A percentile compares a stretch with the other conserved stretches of the same genome.
Conservation (phyloP, 371 early-diverging fungal species). For the Mucor saturninus region DNA sequence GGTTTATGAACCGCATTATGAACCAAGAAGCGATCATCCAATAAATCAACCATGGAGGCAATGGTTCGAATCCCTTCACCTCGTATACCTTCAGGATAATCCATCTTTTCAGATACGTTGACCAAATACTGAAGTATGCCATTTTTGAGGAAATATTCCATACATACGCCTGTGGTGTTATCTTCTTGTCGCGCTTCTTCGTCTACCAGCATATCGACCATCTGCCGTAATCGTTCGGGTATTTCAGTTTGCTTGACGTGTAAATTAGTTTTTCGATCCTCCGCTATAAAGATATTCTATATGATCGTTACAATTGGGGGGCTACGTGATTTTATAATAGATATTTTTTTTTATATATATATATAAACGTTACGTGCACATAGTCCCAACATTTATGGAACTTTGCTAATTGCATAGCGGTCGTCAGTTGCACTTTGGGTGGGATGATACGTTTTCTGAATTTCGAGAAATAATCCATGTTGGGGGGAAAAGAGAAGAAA, state of each 20-base stretch:
- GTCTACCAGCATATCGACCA: conserved; percentile 90
- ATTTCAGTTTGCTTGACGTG: conserved; percentile 83
- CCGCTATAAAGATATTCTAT: conserved; percentile 66
- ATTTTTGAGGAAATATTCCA: conserved; percentile 90
- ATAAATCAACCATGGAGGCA: conserved; percentile 80
- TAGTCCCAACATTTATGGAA: conserved; percentile 82
- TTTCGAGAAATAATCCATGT: conserved; percentile 73
- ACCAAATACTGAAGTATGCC: conserved; percentile 82
- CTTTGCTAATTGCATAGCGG: conserved; percentile 70
- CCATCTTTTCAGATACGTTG: conserved; percentile 73
- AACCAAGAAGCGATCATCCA: conserved; percentile 88
- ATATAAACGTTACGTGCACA: conserved; percentile 58
- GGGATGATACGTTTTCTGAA: conserved; percentile 69
- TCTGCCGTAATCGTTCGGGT: conserved; percentile 72
- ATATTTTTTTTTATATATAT: conserved; percentile 1
- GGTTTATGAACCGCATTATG: conserved; percentile 92
- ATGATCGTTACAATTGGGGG: neutral
- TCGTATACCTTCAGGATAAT: conserved; percentile 85
- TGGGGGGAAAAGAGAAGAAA: neutral
- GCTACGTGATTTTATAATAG: neutral
- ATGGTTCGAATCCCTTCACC: conserved; percentile 84
- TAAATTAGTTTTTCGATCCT: conserved; percentile 56
- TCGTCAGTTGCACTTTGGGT: conserved; percentile 66
- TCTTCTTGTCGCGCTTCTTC: conserved; percentile 83
- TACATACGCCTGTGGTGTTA: conserved; percentile 83